Percentiles rank a stretch among this genome's conserved stretches.
These are phyloP conservation scores for Bipolaris victoriae DNA, from an alignment of 2,329 filamentous ascomycete genomes.

Conservation along the genomic window DNA sequence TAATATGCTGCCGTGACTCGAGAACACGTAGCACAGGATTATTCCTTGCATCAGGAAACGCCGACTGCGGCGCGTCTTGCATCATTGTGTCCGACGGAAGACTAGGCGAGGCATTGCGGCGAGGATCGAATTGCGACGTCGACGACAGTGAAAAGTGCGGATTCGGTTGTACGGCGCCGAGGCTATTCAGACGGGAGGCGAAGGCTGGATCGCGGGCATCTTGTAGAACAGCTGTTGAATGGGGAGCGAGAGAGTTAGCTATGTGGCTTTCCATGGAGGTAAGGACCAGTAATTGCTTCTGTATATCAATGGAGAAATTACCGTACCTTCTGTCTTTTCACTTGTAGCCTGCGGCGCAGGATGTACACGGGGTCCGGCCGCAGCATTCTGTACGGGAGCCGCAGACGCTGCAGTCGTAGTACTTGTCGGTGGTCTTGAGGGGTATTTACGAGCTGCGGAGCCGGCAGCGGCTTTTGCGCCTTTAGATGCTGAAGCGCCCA, in stretches of 20 bases:
- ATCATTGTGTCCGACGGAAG: conserved; percentile 39
- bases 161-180: conserved; percentile 65
- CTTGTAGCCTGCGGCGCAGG: conserved; percentile 49
- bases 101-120: conserved; percentile 29
- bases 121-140: conserved; percentile 52
- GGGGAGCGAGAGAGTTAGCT: neutral
- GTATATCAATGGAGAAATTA: neutral
- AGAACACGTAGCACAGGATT: conserved; percentile 64
- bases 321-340: conserved; percentile 49
- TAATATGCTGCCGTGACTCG: conserved; percentile 58
- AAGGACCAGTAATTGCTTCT: too few species aligned
- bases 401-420: conserved; percentile 40
- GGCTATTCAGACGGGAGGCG: conserved; percentile 78
- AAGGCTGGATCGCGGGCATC: conserved; percentile 68
- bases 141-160: conserved; percentile 63
- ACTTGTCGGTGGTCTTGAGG: conserved; percentile 54
- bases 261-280: neutral
- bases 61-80: conserved; percentile 37
- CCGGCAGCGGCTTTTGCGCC: conserved; percentile 58
- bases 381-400: conserved; percentile 35
- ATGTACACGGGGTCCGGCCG: conserved; percentile 50
- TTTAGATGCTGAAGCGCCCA: conserved; percentile 67
- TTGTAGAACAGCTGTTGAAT: conserved; percentile 60
- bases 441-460: conserved; percentile 62
- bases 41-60: conserved; percentile 41